Evolutionary conservation across 129 eudicot species (phyloP), one percentile per base, ranked within the genome.

Genomic region (Erigeron canadensis): DNA sequence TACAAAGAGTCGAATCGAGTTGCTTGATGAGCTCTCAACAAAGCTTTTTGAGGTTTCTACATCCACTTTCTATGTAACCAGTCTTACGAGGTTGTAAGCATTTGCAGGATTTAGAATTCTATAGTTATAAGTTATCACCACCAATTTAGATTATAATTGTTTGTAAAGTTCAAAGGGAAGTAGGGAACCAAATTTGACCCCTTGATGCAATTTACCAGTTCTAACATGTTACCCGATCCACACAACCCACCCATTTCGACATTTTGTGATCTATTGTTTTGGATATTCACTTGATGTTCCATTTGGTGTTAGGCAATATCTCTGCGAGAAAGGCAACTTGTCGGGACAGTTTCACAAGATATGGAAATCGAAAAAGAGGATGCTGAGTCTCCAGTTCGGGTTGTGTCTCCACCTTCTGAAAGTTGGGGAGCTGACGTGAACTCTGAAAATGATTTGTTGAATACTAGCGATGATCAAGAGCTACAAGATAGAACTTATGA

Each of bases 21-120:
- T 93, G 82, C 89, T 93, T 37, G 95, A 89, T 66, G 92, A 89
- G 77, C 90, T 93, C 43, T 78, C 86, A 34, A 80, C 88, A 51
- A 89, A 93, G 75, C 90, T 93, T 22, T 78, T 78, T 59, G 89
- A 89, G 96, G 96, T 93, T 72, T 41, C 75, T 53, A 23, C 38
- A 23, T 44, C 70, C 37, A 28, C 41, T 51, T 51, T 75, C 23
- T 61, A 19, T 21, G 40, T 51, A 13, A 23, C 70, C 18, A 43
- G 16, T 68, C 9, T 22, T 79, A 13, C 37, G 23, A 57, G 13
- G 55, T 16, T 23, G 22, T 54, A 51, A 34, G 43, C 4, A 2
- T 18, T 0, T 41, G 17, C 10, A 16, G 17, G 58, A 51, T 70
- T 6, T 5, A 11, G 17, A 28, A 28, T 28, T 28, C 34, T 28